Conservation (phyloP, 208 protist genomes). For the Acanthamoeba rhysodes region DNA sequence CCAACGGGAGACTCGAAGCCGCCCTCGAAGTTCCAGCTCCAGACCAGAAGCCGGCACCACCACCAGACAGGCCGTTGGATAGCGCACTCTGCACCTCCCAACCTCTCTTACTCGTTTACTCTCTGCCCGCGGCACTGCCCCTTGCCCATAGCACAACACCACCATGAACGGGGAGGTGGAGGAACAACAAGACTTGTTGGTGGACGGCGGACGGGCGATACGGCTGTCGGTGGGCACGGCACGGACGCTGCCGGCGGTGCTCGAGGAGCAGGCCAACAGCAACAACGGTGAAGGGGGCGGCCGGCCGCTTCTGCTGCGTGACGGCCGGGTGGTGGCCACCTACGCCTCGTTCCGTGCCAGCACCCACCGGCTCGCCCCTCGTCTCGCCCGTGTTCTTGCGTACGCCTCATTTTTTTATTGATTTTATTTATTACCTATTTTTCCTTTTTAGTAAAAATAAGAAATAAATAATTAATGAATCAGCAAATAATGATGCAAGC, state of each 20-base stretch:
- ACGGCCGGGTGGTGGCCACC: conserved; percentile 11
- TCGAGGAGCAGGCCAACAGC: neutral
- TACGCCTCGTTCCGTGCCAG: neutral
- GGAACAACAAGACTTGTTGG: neutral
- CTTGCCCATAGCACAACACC: neutral
- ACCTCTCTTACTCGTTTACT: too few relatives aligned
- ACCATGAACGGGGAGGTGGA: neutral
- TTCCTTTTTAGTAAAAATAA: neutral
- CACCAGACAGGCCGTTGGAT: too few relatives aligned
- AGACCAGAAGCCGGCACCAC: too few relatives aligned
- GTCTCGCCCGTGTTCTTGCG: neutral
- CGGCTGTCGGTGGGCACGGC: neutral
- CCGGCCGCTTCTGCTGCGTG: conserved; percentile 4
- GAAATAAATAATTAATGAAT: neutral
- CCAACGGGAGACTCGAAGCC: too few relatives aligned
- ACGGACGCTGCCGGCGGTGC: conserved; percentile 1
- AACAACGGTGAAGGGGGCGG: neutral
- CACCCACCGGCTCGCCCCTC: neutral
- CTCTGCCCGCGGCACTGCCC: neutral
- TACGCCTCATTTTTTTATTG: neutral
- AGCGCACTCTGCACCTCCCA: too few relatives aligned
- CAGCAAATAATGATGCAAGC: neutral
- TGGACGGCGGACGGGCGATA: neutral
- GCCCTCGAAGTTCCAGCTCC: too few relatives aligned
- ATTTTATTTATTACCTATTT: neutral